phyloP scores from a whole-genome alignment of 2,329 filamentous ascomycete genomes.

The Aspergillus carbonarius region DNA sequence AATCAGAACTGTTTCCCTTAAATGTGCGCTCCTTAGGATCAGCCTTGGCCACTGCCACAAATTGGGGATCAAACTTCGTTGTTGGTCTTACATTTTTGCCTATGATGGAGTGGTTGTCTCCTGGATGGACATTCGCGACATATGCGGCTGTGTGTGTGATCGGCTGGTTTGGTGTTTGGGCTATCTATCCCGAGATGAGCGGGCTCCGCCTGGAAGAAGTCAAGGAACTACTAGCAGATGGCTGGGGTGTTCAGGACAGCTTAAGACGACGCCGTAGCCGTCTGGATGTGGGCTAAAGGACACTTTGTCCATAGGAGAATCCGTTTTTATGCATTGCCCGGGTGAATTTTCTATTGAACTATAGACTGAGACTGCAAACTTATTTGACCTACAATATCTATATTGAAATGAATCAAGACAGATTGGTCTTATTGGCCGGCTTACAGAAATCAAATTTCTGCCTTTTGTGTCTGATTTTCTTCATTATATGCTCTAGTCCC shows the following conservation, averaged over 20 bases:
- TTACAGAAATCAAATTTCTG: neutral
- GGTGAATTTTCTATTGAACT: neutral
- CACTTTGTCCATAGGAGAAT: neutral
- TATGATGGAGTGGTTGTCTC: constrained; percentile 74
- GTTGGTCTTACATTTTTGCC: constrained; percentile 85
- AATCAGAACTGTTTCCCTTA: constrained; percentile 82
- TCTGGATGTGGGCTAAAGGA: neutral
- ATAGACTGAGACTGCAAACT: too few species aligned
- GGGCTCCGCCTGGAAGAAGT: constrained; percentile 81
- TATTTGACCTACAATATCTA: too few species aligned
- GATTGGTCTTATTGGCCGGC: neutral
- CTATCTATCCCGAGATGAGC: constrained; percentile 82
- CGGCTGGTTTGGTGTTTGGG: constrained; percentile 69
- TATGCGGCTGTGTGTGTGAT: constrained; percentile 69
- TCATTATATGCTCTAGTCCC: neutral
- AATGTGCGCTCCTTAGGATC: constrained; percentile 63
- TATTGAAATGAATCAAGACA: neutral
- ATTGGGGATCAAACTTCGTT: constrained; percentile 84
- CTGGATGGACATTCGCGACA: constrained; percentile 74
- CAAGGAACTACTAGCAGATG: constrained; percentile 66
- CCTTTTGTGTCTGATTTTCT: neutral
- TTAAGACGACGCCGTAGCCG: constrained; percentile 22
- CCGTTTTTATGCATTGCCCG: neutral
- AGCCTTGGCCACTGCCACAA: constrained; percentile 68
- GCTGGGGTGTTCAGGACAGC: constrained; percentile 66